Evolutionary conservation across 148 eudicot species (phyloP), one percentile per base, ranked within the genome.

Genomic region (Chenopodium formosanum): DNA sequence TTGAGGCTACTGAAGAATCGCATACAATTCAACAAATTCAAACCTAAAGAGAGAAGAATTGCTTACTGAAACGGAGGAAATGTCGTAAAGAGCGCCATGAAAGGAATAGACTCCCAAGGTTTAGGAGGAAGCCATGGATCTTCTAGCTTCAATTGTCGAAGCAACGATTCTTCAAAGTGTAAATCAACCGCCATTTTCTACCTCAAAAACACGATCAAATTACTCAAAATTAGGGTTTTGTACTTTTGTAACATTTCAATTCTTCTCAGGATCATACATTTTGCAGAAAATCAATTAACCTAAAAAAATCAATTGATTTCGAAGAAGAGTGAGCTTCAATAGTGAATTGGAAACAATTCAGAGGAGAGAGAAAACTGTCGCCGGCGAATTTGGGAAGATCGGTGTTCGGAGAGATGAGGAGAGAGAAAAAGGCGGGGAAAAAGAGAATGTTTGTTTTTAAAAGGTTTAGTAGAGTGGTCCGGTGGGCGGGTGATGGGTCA

Each of bases 101-200:
- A 85, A 53, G 97, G 91, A 23, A 91, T 80, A 46, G 94, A 92
- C 65, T 94, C 98, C 97, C 98, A 94, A 12, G 93, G 89, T 79
- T 83, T 85, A 0, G 97, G 91, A n/a, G 89, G 90, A 50, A 91
- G 88, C 87, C 87, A 88, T n/a, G 93, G 96, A 58, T 89, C 93
- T 22, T 92, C 91, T 73, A 89, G 64, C 84, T 88, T 90, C 72
- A 91, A 83, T 27, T 87, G 87, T 67, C 87, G 91, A 62, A 91
- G 78, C 87, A 91, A 78, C 8, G 92, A 78, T 13, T 84, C 87
- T 74, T 78, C 79, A 16, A 83, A 83, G 4, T 73, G 78, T 48
- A 75, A 64, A 64, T 78, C 74, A 10, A 78, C 81, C 32, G 78
- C 78, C 85, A 78, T 83, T 34, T 65, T 75, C 25, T 1, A 19